A percentile compares a stretch with the other conserved stretches of the same genome.
phyloP scores from a whole-genome alignment of 129 eudicot genomes.

The Dittrichia graveolens region DNA sequence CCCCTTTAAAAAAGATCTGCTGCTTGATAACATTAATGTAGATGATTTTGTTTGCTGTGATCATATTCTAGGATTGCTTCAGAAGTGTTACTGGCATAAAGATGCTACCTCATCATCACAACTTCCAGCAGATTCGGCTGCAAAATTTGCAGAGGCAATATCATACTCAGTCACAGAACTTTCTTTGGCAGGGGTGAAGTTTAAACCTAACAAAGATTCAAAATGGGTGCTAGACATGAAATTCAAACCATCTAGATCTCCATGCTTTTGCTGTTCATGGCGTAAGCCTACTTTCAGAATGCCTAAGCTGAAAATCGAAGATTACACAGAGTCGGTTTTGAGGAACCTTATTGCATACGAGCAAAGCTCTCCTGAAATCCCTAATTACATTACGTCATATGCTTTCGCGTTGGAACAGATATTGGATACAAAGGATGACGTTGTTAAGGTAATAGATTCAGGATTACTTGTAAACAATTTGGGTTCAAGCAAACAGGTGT shows the following conservation, averaged over 20 bases:
- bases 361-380: not conserved
- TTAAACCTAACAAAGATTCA: not conserved
- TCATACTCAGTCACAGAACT: too few species aligned
- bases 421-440: not conserved
- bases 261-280: not conserved
- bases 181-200: slow-evolving; percentile 7
- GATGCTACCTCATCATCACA: not conserved
- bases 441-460: not conserved
- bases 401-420: not conserved
- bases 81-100: not conserved
- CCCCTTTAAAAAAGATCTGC: not conserved
- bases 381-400: slow-evolving; percentile 10
- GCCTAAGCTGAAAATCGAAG: not conserved
- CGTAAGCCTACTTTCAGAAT: not conserved
- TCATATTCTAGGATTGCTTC: slow-evolving; percentile 20
- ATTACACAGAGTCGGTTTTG: slow-evolving; percentile 15
- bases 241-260: not conserved
- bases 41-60: too few species aligned
- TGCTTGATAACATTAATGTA: not conserved
- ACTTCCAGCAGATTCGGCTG: not conserved
- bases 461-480: not conserved
- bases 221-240: not conserved
- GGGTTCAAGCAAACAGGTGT: not conserved
- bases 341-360: slow-evolving; percentile 29
- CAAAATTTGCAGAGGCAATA: not conserved